Evolutionary conservation across 2,329 filamentous ascomycete species (phyloP), one percentile per base, ranked within the genome.

Genomic region (Saccharata proteae): DNA sequence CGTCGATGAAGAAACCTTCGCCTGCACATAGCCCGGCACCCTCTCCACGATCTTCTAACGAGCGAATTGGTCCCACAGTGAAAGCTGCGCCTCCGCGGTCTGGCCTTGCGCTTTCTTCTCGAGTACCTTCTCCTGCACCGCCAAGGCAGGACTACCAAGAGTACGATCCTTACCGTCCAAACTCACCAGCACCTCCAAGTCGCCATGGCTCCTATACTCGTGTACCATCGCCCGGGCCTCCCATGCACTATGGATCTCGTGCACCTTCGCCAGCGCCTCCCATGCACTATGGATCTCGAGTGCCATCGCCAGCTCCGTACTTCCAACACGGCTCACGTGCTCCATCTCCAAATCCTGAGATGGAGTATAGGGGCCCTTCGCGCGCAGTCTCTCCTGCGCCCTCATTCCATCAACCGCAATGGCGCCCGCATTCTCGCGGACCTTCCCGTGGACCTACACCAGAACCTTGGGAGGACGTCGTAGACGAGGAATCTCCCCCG

Each of bases 401-500:
- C 30, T 17, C 26, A 12, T 16, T 20, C 7, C 13, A 9, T 13
- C 25, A 15, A 9, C 25, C 9, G 25, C 14, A 27, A 9, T 9
- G n/a, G n/a, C n/a, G 25, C 9, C 25, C 25, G 25, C 9, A 10
- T 13, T 15, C 25, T 27, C 25, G 25, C 9, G 9, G 33, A 21
- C 23, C 25, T 9, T 38, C 36, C 5, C 36, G 33, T 10, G 34
- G 33, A 15, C 36, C 34, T 18, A 37, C 37, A 13, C 37, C 37
- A 17, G 28, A 20, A 20, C 52, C 52, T 9, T 51, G 36, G 13
- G 38, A 42, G 23, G 38, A 40, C 6, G 53, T 61, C 8, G 49
- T 64, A 26, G 58, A 61, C 21, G 67, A 70, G 23, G 74, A 72
- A 13, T 79, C 80, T 6, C 82, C 84, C 12, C 84, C 85, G 6